Evolutionary conservation across 2,329 filamentous ascomycete genomes (phyloP), one percentile per base, ranked within the genome.

Genomic region (Penicillium polonicum): DNA sequence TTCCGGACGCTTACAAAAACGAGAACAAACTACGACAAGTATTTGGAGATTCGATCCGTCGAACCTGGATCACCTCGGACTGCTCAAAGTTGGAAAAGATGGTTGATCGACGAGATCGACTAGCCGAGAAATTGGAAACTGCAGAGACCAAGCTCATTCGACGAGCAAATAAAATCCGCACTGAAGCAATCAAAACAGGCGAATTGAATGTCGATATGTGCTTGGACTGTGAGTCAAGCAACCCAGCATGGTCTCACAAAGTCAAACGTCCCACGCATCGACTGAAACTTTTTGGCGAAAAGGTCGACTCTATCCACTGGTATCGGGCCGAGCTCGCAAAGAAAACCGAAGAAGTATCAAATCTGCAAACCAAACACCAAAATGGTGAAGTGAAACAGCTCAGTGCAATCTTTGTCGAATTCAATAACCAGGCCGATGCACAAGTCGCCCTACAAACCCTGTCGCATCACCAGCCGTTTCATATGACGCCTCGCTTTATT

Each of bases 221-320:
- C 43, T 38, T 65, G 7, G 70, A 75, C 48, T 70, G 68, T 43
- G 72, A 74, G 52, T 60, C 63, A 12, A 67, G 68, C 27, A 62
- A 66, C 6, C 65, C 70, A 5, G 52, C 61, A 4, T 70, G 68
- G 64, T 68, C 68, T 4, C 61, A 68, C 13, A 68, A 68, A 15
- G 66, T 76, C 75, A 82, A 89, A 68, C 84, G 91, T 21, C 92
- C 92, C 1, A 85, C 85, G 1, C 91, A 95, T 70, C 85, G 85
- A 25, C 77, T 83, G 49, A 88, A 86, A 65, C 80, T 92, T 7
- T 82, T 91, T 58, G 89, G 92, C 58, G 84, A 90, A 66, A 92
- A 93, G 70, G 91, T 96, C 9, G 92, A 97, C 75, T 92, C 91
- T 0, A 96, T 97, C 68, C 84, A 91, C 53, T 96, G 89, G 87